Evolutionary conservation across 306 rosid genomes (phyloP).

Genomic region (Gleditsia sinensis): DNA sequence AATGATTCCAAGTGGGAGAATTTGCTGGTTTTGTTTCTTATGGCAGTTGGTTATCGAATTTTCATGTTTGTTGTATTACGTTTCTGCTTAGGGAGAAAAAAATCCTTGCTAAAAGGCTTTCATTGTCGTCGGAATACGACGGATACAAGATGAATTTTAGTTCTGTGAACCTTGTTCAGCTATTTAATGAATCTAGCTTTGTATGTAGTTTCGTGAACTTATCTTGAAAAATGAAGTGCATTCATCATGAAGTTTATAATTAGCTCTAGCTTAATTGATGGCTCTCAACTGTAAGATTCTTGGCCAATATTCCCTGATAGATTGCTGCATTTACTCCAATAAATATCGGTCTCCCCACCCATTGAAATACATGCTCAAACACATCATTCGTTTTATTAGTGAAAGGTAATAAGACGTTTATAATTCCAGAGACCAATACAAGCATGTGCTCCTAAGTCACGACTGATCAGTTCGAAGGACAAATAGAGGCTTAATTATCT

Average conservation of each 20-base stretch:
- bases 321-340: no score
- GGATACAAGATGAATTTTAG: constrained; percentile 54
- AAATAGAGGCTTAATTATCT: no score
- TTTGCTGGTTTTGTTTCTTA: constrained; percentile 81
- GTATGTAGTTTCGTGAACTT: constrained; percentile 40
- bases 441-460: no score
- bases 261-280: not conserved
- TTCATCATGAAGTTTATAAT: constrained; percentile 30
- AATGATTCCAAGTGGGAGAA: constrained; percentile 82
- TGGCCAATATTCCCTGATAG: no score
- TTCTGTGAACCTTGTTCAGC: constrained; percentile 34
- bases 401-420: no score
- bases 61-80: constrained; percentile 58
- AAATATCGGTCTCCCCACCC: no score
- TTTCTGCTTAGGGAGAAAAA: constrained; percentile 53
- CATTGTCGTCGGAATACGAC: constrained; percentile 59
- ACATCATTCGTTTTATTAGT: no score
- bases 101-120: constrained; percentile 47
- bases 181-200: constrained; percentile 35
- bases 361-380: no score
- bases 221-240: constrained; percentile 42
- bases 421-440: no score
- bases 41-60: constrained; percentile 82
- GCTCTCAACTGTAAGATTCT: not conserved
- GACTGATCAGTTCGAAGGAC: no score